phyloP scores from a whole-genome alignment of 1,139 yeast genomes.

The Debaryomyces psychrophilus region DNA sequence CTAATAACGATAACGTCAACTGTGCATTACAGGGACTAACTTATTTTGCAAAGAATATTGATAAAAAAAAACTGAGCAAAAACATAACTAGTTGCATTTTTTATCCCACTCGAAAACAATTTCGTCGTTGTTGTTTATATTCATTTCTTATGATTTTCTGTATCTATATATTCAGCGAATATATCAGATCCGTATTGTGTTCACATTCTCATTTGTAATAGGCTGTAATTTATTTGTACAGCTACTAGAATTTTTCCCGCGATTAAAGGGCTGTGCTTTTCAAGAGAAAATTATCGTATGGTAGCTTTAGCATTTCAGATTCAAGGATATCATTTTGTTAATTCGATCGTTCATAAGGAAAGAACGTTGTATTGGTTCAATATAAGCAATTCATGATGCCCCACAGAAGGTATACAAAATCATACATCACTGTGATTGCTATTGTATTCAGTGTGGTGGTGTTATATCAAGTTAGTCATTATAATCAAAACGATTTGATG shows the following conservation, averaged over 20 bases:
- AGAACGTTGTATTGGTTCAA: background rate
- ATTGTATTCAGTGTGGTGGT: slow-evolving; percentile 7
- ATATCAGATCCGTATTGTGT: background rate
- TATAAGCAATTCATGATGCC: background rate
- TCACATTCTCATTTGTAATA: background rate
- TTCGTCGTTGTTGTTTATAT: background rate
- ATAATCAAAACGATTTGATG: slow-evolving; percentile 11
- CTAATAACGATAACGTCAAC: slow-evolving; percentile 32
- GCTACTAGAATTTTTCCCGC: background rate
- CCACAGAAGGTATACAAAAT: slow-evolving; percentile 2
- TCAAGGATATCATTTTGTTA: background rate
- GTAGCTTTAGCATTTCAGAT: background rate
- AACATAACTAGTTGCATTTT: background rate
- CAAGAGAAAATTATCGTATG: background rate
- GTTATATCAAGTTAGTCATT: slow-evolving; percentile 9
- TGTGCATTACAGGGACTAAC: slow-evolving; percentile 36
- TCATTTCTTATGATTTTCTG: background rate
- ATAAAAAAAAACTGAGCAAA: slow-evolving; percentile 17
- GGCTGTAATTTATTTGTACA: background rate
- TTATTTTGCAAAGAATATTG: slow-evolving; percentile 34
- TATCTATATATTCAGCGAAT: background rate
- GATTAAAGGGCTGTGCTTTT: slow-evolving; percentile 2
- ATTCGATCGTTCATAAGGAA: background rate
- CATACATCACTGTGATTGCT: slow-evolving; percentile 2
- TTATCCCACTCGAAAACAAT: background rate